Conservation (phyloP, 441 rosid species). For the Breynia disticha region DNA sequence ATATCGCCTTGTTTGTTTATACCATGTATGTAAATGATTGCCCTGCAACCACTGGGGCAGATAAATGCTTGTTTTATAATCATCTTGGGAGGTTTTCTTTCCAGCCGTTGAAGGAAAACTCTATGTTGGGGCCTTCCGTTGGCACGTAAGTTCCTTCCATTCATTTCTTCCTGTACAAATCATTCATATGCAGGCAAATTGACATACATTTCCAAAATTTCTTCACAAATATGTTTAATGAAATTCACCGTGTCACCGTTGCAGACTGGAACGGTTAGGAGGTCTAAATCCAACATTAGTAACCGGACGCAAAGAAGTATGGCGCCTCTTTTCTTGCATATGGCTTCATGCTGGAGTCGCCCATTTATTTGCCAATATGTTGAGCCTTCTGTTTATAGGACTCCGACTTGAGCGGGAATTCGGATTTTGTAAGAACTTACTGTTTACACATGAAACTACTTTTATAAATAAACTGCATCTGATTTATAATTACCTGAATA, state of each 20-base stretch:
- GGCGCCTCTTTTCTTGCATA: conserved; percentile 62
- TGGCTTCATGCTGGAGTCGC: conserved; percentile 80
- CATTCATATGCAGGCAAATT: too few relatives aligned
- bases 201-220: too few relatives aligned
- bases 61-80: conserved; percentile 35
- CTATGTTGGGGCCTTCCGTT: conserved; percentile 61
- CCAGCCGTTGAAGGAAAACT: conserved; percentile 46
- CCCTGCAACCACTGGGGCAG: conserved; percentile 29
- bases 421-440: conserved; percentile 52
- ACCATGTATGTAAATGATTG: conserved; percentile 66
- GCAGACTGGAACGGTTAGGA: conserved; percentile 57
- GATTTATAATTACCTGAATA: not conserved
- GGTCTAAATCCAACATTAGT: conserved; percentile 48
- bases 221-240: too few relatives aligned
- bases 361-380: conserved; percentile 60
- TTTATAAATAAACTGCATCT: not conserved
- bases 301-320: conserved; percentile 34
- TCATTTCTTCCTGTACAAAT: not conserved
- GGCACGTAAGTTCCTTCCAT: conserved; percentile 33
- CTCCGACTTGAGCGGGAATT: conserved; percentile 68
- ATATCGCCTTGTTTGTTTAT: conserved; percentile 34
- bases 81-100: conserved; percentile 59
- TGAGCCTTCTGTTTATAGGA: conserved; percentile 60
- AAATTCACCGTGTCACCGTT: not conserved
- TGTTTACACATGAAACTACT: not conserved